Percentiles rank a stretch among this genome's conserved stretches.
These are phyloP conservation scores for Geopyxis carbonaria DNA, from an alignment of 495 filamentous ascomycete genomes.

Conservation along the genomic window DNA sequence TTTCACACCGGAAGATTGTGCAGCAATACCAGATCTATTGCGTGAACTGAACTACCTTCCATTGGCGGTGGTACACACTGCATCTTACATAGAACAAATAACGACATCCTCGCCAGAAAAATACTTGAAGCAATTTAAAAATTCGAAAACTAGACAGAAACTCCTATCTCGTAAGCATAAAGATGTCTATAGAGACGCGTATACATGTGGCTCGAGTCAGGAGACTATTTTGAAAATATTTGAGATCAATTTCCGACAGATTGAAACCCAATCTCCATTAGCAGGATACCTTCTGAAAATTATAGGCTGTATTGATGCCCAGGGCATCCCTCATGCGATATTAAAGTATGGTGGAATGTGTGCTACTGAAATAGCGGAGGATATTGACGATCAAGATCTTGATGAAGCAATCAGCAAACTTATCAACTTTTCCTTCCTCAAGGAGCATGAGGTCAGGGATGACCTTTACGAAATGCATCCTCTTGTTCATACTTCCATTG, in stretches of 20 bases:
- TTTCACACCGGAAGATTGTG: slow-evolving; percentile 5
- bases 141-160: slow-evolving; percentile 3
- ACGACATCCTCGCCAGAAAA: neutral
- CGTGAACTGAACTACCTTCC: slow-evolving; percentile 9
- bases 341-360: neutral
- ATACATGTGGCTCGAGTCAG: too few species aligned
- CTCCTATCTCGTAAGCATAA: slow-evolving; percentile 8
- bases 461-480: slow-evolving; percentile 3
- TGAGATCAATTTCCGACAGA: slow-evolving; percentile 34
- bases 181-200: slow-evolving; percentile 17
- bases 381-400: neutral
- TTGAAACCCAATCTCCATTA: slow-evolving; percentile 15
- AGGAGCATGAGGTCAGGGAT: neutral
- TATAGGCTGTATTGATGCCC: slow-evolving; percentile 24
- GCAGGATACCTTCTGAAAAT: slow-evolving; percentile 24
- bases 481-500: slow-evolving; percentile 1
- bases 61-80: slow-evolving; percentile 11
- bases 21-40: slow-evolving; percentile 5
- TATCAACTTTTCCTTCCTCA: slow-evolving; percentile 2
- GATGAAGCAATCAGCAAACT: slow-evolving; percentile 2
- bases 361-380: too few species aligned
- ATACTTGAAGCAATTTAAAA: slow-evolving; percentile 1
- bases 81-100: slow-evolving; percentile 5
- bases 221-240: slow-evolving; percentile 32
- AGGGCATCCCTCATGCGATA: slow-evolving; percentile 23